Conservation (phyloP, 2,329 filamentous ascomycete genomes). For the Sporothrix humicola region DNA sequence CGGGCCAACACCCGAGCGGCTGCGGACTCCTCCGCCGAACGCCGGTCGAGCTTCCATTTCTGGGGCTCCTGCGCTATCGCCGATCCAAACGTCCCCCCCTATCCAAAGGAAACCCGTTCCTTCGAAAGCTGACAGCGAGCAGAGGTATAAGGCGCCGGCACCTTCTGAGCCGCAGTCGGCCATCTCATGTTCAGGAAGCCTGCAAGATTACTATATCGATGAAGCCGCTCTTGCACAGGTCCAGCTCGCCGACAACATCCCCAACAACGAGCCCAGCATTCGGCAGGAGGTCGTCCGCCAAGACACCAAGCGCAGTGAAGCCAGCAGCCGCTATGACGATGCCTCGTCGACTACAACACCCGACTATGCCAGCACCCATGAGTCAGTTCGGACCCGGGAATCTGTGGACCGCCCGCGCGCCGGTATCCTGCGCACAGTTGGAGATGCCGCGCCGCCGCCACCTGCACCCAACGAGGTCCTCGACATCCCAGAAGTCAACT, state of each 20-base stretch:
- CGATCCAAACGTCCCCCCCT: constrained; percentile 40
- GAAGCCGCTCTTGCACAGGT: constrained; percentile 37
- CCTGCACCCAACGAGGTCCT: constrained; percentile 45
- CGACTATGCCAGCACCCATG: constrained; percentile 76
- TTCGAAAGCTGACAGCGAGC: constrained; percentile 40
- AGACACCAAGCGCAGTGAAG: constrained; percentile 46
- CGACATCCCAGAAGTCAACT: constrained; percentile 77
- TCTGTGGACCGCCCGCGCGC: constrained; percentile 72
- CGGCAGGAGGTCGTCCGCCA: constrained; percentile 44
- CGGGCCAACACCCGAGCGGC: constrained; percentile 17
- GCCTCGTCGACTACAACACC: constrained; percentile 69
- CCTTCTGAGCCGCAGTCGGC: constrained; percentile 38
- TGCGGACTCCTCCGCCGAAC: constrained; percentile 34
- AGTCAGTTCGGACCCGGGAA: constrained; percentile 57
- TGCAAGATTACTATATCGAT: constrained; percentile 38
- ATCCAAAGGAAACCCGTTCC: constrained; percentile 45
- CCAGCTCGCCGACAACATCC: constrained; percentile 29
- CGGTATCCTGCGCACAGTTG: constrained; percentile 80
- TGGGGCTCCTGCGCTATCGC: constrained; percentile 30
- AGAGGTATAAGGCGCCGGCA: constrained; percentile 36
- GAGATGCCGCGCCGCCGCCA: constrained; percentile 48
- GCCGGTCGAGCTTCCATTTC: constrained; percentile 10
- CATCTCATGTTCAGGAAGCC: constrained; percentile 36
- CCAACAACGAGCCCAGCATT: neutral
- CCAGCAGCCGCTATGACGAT: constrained; percentile 65